Evolutionary conservation across 2,329 filamentous ascomycete species (phyloP), one percentile per base, ranked within the genome.

Genomic region (Chaetomiaceae sp.): DNA sequence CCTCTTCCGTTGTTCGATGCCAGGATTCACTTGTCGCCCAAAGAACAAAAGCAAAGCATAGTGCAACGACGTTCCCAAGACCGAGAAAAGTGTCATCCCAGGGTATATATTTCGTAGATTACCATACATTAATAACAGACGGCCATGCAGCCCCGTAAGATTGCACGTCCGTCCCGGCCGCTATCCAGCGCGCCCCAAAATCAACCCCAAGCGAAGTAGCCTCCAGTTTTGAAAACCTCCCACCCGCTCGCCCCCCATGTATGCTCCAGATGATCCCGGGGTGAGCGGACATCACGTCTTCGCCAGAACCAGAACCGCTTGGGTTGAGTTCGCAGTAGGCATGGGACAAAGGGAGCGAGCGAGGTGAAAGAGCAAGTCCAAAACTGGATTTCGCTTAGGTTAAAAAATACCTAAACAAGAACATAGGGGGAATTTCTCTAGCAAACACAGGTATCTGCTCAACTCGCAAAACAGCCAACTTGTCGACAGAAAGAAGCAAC

Each of bases 91-190:
- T 17, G 34, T 21, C 27, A 21, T 44, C n/a, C 43, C 41, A 44
- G 47, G 51, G 51, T 50, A 48, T 54, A 50, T 53, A 49, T 27
- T 25, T 34, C 30, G 44, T 40, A 53, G 17, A 54, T 50, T 54
- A 50, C 23, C 10, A 42, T 42, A 38, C 47, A 47, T 51, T 47
- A 50, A 42, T 33, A 38, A 47, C 35, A 48, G n/a, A 47, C 38
- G 43, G 47, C 38, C 45, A 47, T 54, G 38, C 47, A 47, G 39
- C 44, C 44, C 51, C 25, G 37, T 21, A 34, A 42, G 30, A 43
- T 41, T 35, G 43, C 35, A 46, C 35, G 37, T 21, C 16, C 25
- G 13, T 38, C 16, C 41, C 27, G 27, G 41, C 35, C 38, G 27
- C 30, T 37, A 17, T 17, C 38, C n/a, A n/a, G n/a, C n/a, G n/a